Percentiles rank a stretch among this genome's conserved stretches.
These are phyloP conservation scores for Hydrangea macrophylla DNA, from an alignment of 148 eudicot genomes.

Conservation along the genomic window DNA sequence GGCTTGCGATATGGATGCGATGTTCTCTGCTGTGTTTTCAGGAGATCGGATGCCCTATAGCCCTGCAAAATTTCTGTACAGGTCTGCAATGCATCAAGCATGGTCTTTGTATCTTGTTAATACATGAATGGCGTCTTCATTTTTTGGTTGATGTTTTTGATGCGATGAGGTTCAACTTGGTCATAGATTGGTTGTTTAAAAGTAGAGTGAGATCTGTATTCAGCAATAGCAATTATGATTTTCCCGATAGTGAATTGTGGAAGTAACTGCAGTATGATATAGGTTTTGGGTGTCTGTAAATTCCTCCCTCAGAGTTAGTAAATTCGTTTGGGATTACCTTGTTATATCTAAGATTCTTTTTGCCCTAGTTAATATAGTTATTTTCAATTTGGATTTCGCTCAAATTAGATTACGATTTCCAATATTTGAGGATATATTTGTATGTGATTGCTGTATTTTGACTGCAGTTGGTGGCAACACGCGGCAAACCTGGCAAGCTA, in stretches of 20 bases:
- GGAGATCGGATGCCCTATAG: constrained; percentile 59
- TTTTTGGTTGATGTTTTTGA: neutral
- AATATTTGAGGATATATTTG: neutral
- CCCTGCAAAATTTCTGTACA: constrained; percentile 72
- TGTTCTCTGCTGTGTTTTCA: constrained; percentile 65
- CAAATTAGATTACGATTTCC: neutral
- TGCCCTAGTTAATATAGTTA: neutral
- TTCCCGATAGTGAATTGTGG: neutral
- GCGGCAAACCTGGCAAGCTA: constrained; percentile 80
- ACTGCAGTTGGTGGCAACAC: constrained; percentile 84
- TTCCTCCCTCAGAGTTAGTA: neutral
- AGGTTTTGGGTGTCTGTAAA: neutral
- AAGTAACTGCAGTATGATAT: neutral
- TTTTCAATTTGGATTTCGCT: neutral
- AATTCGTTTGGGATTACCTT: neutral
- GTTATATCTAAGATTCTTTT: neutral
- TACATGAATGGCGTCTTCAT: neutral
- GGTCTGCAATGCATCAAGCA: constrained; percentile 35
- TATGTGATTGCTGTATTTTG: constrained; percentile 11
- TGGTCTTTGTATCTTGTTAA: constrained; percentile 10
- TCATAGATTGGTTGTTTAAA: neutral
- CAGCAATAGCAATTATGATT: neutral
- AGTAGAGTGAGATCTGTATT: neutral
- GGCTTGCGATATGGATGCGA: constrained; percentile 74
- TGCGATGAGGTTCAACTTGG: neutral